Evolutionary conservation across 2,329 filamentous ascomycete species (phyloP), one percentile per base, ranked within the genome.

Genomic region (Colletotrichum karsti): DNA sequence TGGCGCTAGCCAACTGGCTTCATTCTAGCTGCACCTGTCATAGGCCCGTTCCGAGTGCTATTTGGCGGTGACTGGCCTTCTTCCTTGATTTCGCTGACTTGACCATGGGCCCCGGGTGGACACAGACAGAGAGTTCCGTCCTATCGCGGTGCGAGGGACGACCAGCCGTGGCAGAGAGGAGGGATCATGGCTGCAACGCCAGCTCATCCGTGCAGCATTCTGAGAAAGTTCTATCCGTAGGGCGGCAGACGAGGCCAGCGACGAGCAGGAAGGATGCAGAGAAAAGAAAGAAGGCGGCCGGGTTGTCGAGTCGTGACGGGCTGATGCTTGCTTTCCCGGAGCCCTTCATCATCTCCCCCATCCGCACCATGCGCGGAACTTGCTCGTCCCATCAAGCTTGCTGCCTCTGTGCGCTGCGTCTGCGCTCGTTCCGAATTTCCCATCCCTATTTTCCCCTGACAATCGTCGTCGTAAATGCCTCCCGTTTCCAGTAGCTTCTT

Each of bases 111-210:
- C 73, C 59, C 51, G 64, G 77, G 79, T 82, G 83, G 76, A 77
- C 76, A 75, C 71, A 72, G 72, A 73, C 76, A 71, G 69, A 71
- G 66, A 64, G 22, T 72, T 71, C 74, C 74, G 77, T 77, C 84
- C 84, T 86, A 85, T 87, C 79, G 82, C 69, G 73, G 64, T 68
- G 67, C 70, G 71, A 70, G 74, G 67, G 73, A 70, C 72, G 63
- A 70, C 67, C 74, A 74, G 76, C 77, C 75, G 75, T 74, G 77
- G 79, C 44, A 53, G 44, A 39, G 73, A 77, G 74, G 77, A 81
- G 76, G 77, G 78, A 78, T 79, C 67, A 79, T 78, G 78, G 78
- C 77, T 84, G 83, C 80, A 81, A 73, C 76, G 75, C 80, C 81
- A 83, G 78, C 81, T 73, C 80, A 83, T 77, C 80, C 77, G 69